These are phyloP conservation scores for Suhomyces prunicola DNA, from an alignment of 805 yeast species.

Conservation along the genomic window DNA sequence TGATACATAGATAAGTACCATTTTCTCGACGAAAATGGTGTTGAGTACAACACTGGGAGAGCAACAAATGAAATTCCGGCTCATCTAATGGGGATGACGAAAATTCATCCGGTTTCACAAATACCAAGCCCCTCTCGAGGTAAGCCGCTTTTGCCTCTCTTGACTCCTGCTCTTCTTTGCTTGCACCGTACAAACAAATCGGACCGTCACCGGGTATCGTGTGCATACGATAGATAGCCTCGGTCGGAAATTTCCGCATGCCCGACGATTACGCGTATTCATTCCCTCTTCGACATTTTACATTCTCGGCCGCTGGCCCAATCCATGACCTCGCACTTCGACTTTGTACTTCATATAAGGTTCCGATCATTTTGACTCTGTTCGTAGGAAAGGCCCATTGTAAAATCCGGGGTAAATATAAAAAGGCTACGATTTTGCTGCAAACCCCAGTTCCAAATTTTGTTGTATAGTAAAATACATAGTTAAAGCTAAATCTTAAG, in stretches of 20 bases:
- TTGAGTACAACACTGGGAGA: background rate
- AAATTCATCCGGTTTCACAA: background rate
- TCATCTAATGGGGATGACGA: background rate
- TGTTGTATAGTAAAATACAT: background rate
- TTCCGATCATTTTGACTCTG: background rate
- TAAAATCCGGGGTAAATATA: conserved; percentile 8
- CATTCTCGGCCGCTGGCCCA: background rate
- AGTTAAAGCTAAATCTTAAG: background rate
- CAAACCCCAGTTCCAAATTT: background rate
- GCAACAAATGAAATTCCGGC: background rate
- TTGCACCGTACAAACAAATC: background rate
- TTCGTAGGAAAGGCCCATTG: background rate
- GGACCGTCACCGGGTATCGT: background rate
- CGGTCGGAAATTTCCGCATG: conserved; percentile 8
- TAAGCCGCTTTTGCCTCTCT: background rate
- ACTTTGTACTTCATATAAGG: background rate
- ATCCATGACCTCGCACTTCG: background rate
- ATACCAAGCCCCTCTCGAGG: background rate
- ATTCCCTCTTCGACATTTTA: background rate
- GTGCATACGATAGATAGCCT: conserved; percentile 1
- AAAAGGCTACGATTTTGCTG: background rate
- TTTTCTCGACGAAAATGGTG: background rate
- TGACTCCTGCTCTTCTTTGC: background rate
- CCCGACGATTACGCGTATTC: conserved; percentile 1
- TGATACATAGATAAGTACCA: background rate